Percentiles rank a stretch among this genome's conserved stretches.
phyloP scores from a whole-genome alignment of 148 eudicot genomes.

The Silene conica region DNA sequence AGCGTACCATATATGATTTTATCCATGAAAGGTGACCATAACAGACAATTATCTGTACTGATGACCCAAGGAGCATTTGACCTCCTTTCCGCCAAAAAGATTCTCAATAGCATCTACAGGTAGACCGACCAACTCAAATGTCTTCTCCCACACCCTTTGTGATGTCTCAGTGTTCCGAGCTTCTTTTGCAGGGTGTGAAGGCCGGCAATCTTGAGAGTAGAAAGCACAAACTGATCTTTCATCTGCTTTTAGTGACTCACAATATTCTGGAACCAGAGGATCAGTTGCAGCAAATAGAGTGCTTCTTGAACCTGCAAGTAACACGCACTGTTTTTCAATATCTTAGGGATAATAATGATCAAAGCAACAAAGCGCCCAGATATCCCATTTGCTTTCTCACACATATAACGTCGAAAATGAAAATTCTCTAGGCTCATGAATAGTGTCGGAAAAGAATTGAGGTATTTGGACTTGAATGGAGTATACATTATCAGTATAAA shows the following conservation, averaged over 20 bases:
- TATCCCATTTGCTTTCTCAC: too few species aligned
- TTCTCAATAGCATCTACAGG: slow-evolving; percentile 71
- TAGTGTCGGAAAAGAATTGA: too few species aligned
- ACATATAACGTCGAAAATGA: too few species aligned
- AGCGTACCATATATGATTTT: too few species aligned
- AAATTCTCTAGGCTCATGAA: too few species aligned
- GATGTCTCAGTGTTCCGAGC: slow-evolving; percentile 71
- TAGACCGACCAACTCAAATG: slow-evolving; percentile 76
- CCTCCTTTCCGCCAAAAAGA: slow-evolving; percentile 72
- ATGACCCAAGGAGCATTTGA: slow-evolving; percentile 52
- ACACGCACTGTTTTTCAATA: background rate
- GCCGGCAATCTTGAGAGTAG: slow-evolving; percentile 82
- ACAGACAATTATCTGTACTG: slow-evolving; percentile 22
- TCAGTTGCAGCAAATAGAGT: slow-evolving; percentile 93
- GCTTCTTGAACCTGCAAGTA: slow-evolving; percentile 73
- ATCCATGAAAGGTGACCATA: background rate
- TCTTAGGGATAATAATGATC: too few species aligned
- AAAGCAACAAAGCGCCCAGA: too few species aligned
- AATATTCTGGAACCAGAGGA: slow-evolving; percentile 82
- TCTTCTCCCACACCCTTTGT: slow-evolving; percentile 78
- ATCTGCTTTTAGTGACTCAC: slow-evolving; percentile 73
- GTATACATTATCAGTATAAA: too few species aligned
- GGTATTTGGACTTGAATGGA: too few species aligned
- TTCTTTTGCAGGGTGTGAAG: slow-evolving; percentile 87
- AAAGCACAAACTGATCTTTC: slow-evolving; percentile 90